Evolutionary conservation across 225 moss, liverwort and hornwort genomes (phyloP).

Genomic region (Physcomitrellopsis africana): DNA sequence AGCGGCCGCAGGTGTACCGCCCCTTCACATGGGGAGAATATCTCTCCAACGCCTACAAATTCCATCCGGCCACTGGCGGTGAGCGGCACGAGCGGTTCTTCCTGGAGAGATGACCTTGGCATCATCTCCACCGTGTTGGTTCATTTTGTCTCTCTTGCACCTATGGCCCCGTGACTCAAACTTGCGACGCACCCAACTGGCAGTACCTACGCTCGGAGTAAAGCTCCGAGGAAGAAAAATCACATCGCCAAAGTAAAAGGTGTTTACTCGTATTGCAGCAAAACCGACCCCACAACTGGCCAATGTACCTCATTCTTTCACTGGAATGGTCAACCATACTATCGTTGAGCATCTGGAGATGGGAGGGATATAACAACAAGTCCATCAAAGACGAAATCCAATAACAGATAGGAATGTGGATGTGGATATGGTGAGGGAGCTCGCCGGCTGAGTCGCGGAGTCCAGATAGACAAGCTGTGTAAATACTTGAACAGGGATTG

Average conservation of each 20-base stretch:
- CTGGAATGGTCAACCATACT: too few species aligned
- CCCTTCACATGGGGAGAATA: slow-evolving; percentile 65
- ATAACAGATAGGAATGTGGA: not conserved
- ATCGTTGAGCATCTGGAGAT: too few species aligned
- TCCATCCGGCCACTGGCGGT: slow-evolving; percentile 48
- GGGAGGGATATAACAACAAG: too few species aligned
- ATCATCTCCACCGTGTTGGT: not conserved
- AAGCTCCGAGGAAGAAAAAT: too few species aligned
- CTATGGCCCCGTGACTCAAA: too few species aligned
- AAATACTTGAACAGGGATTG: slow-evolving; percentile 29
- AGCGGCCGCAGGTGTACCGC: slow-evolving; percentile 54
- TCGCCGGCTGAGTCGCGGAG: not conserved
- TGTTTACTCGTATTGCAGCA: too few species aligned
- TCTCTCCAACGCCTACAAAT: slow-evolving; percentile 51
- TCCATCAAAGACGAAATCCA: too few species aligned
- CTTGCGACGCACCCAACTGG: not conserved
- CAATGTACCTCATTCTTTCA: too few species aligned
- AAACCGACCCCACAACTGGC: too few species aligned
- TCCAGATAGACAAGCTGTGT: not conserved
- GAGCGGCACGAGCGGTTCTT: slow-evolving; percentile 57
- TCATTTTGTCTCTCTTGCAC: too few species aligned
- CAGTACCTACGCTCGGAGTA: not conserved
- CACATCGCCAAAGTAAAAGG: too few species aligned
- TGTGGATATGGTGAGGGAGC: not conserved
- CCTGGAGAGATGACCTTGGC: slow-evolving; percentile 18